Evolutionary conservation across 345 rosid genomes (phyloP), one percentile per base, ranked within the genome.

Genomic region (Noccaea bulbosa): DNA sequence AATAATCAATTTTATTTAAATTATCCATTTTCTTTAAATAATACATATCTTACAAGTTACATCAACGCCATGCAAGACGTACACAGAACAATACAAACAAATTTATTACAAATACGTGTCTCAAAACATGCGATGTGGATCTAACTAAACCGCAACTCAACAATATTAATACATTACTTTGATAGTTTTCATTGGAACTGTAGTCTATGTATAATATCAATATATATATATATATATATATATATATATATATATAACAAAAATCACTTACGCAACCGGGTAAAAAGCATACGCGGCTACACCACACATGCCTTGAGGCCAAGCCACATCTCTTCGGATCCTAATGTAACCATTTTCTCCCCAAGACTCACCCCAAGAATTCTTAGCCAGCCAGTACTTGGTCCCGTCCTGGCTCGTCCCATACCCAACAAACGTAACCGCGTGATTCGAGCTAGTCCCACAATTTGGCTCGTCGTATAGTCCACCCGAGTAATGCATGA

Each of bases 301-400:
- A 11, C 87, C 87, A 47, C 91, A 88, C 8, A 84, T 78, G 4
- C 87, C 93, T 78, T 85, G 81, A 24, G 58, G 67, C 30, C 80
- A 70, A 67, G 24, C 54, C 11, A 69, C 52, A 27, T 78, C 86
- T 67, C 88, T 80, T 59, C 60, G 72, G 10, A 86, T 81, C 84
- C 76, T 81, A 24, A 86, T 81, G 15, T 80, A 88, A 14, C 91
- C 94, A 1, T 48, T 17, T 34, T 86, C 88, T 1, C 87, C 88
- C 88, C 88, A 88, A 35, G 73, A 38, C 0, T 74, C 54, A 1
- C 89, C 91, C 87, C 89, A 86, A 0, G 94, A 86, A 50, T 86
- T 86, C 84, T 86, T 86, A 9, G 84, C 71, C 60, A 83, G n/a
- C 89, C 89, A 86, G 49, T 86, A 86, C 48, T 83, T 78, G 0